phyloP scores from a whole-genome alignment of 2,329 filamentous ascomycete genomes.

The Fusarium verrucosum region DNA sequence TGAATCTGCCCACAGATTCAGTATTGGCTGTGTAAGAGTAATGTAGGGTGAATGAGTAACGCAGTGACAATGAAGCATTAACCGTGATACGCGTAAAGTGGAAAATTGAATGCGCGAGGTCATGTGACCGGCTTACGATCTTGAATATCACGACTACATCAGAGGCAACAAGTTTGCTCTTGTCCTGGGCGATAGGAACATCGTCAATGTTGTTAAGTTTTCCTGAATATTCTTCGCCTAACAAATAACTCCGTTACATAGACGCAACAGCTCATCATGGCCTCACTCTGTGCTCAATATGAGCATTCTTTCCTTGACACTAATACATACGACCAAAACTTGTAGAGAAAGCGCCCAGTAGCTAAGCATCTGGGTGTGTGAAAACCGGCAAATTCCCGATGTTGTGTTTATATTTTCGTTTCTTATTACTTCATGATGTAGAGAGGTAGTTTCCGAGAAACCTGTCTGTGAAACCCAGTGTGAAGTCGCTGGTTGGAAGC shows the following conservation, averaged over 20 bases:
- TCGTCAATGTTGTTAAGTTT: not conserved
- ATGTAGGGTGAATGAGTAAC: conserved; percentile 17
- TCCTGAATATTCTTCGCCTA: not conserved
- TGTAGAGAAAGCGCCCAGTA: conserved; percentile 11
- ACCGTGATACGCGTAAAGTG: conserved; percentile 26
- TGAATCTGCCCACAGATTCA: not conserved
- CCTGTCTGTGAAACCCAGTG: too few species aligned
- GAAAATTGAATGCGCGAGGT: conserved; percentile 5
- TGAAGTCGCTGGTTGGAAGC: not conserved
- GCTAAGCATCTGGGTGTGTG: conserved; percentile 9
- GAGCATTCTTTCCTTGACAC: not conserved
- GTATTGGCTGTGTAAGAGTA: not conserved
- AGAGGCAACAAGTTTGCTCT: not conserved
- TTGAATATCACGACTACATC: not conserved
- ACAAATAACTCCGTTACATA: not conserved
- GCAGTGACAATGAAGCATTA: not conserved
- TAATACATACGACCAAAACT: conserved; percentile 8
- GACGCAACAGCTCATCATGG: not conserved
- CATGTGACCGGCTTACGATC: conserved; percentile 19
- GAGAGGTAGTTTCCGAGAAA: too few species aligned
- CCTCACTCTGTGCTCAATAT: not conserved
- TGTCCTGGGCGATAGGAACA: not conserved
- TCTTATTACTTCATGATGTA: not conserved
- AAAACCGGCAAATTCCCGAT: conserved; percentile 12
- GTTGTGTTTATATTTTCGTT: conserved; percentile 2